phyloP scores from a whole-genome alignment of 2,329 filamentous ascomycete genomes.

The Penicillium brevicompactum region DNA sequence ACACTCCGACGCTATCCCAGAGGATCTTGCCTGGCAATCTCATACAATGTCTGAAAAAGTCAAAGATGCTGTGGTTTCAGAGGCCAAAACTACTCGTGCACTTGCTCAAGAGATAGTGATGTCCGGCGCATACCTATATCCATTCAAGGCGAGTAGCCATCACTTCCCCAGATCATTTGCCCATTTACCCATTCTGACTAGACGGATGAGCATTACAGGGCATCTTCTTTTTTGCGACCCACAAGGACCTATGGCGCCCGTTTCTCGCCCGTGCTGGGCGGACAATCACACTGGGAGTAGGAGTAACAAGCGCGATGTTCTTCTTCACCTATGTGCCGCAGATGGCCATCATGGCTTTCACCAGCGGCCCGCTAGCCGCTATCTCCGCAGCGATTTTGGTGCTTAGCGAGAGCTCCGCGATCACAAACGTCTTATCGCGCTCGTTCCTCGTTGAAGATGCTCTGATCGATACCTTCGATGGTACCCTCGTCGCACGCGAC shows the following conservation, averaged over 20 bases:
- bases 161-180: too few species aligned
- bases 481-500: constrained; percentile 59
- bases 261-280: constrained; percentile 59
- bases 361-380: constrained; percentile 74
- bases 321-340: constrained; percentile 84
- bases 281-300: constrained; percentile 69
- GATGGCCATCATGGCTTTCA: constrained; percentile 76
- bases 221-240: constrained; percentile 60
- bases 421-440: constrained; percentile 58
- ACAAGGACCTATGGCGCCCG: constrained; percentile 62
- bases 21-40: neutral
- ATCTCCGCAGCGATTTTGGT: constrained; percentile 63
- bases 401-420: constrained; percentile 57
- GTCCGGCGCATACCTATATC: constrained; percentile 83
- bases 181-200: neutral
- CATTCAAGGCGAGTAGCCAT: constrained; percentile 62
- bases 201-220: constrained; percentile 48
- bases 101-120: constrained; percentile 69
- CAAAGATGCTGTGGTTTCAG: constrained; percentile 64
- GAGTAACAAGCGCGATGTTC: constrained; percentile 81
- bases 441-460: constrained; percentile 80
- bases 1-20: neutral
- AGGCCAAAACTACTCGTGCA: constrained; percentile 66
- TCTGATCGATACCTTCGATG: constrained; percentile 87
- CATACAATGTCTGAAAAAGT: constrained; percentile 51